These are phyloP conservation scores for Dimocarpus longan DNA, from an alignment of 345 rosid genomes.

Conservation along the genomic window DNA sequence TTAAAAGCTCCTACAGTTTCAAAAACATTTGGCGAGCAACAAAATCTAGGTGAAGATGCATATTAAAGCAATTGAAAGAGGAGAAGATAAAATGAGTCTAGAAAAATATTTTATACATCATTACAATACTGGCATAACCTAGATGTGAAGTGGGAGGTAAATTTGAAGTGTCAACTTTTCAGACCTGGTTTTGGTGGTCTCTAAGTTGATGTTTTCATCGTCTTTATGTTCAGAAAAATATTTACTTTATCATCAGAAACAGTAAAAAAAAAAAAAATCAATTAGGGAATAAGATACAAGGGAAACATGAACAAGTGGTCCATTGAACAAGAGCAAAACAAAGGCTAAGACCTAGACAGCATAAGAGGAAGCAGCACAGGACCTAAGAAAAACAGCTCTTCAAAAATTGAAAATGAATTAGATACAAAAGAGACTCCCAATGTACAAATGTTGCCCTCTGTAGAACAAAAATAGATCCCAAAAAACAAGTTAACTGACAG, in stretches of 20 bases:
- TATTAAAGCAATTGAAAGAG: background rate
- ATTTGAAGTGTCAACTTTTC: background rate
- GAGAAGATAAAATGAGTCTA: background rate
- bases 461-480: background rate
- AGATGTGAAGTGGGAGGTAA: background rate
- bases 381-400: background rate
- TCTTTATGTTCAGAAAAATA: background rate
- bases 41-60: background rate
- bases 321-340: too few relatives aligned
- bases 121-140: background rate
- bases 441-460: background rate
- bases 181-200: background rate
- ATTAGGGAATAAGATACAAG: too few relatives aligned
- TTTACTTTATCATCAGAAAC: too few relatives aligned
- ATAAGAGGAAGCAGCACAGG: background rate
- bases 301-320: too few relatives aligned
- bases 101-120: background rate
- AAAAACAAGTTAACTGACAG: too few relatives aligned
- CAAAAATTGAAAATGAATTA: background rate
- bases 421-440: background rate
- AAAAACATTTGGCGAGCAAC: background rate
- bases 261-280: too few relatives aligned
- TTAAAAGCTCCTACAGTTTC: too few relatives aligned
- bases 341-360: too few relatives aligned
- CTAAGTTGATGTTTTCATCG: background rate